Evolutionary conservation across 495 filamentous ascomycete genomes (phyloP), one percentile per base, ranked within the genome.

Genomic region (Xylaria scruposa): DNA sequence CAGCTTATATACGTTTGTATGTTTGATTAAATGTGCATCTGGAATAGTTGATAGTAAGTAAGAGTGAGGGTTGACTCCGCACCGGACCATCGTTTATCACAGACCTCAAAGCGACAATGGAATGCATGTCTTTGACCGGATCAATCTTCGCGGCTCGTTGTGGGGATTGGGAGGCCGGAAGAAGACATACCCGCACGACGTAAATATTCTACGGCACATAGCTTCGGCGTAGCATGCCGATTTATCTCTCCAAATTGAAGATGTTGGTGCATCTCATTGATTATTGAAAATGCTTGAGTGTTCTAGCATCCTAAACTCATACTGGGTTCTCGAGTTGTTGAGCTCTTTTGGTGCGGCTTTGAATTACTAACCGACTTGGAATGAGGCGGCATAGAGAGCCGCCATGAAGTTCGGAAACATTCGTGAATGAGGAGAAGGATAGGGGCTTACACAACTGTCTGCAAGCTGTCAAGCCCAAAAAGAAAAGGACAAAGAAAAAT

Each of bases 181-280:
- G 46, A 61, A 61, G 38, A 36, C 58, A 61, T 61, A 38, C 19
- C 58, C 58, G 19, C 58, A 21, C 17, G 29, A 19, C 58, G n/a
- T 8, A 26, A 33, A 29, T 4, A 33, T 19, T 24, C 13, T 58
- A 4, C 29, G 5, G 26, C 54, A 12, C 17, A 19, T 21, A 8
- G 13, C 17, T 17, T 46, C 4, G 44, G 13, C 4, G 44, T 15
- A 46, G 17, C 5, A 19, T 46, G 15, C 17, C 17, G 44, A 46
- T 19, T 10, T 12, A 42, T 42, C 40, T 42, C 40, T 42, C 49
- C 8, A 26, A 26, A 53, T 53, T 53, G 21, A 53, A 26, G 49
- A 53, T 8, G 40, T 13, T 24, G n/a, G 49, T n/a, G 24, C 24
- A 26, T 53, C 10, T 31, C 15, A 56, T 15, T 56, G 24, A 10